Evolutionary conservation across 345 rosid species (phyloP).

Genomic region (Rhizophora mangle): DNA sequence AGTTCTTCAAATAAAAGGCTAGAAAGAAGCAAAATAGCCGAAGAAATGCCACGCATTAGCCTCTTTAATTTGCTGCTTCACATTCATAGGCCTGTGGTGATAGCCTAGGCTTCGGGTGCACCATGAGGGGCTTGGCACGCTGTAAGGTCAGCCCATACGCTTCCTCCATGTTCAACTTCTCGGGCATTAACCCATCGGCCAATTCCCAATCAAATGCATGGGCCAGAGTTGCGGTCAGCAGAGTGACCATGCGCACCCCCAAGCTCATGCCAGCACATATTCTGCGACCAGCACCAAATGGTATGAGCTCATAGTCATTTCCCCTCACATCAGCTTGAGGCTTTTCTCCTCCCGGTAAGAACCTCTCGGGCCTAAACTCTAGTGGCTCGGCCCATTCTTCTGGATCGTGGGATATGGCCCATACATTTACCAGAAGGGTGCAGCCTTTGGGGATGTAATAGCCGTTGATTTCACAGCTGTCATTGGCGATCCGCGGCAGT

Average conservation of each 20-base stretch:
- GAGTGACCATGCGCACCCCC: constrained; percentile 69
- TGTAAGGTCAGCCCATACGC: constrained; percentile 73
- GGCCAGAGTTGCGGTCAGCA: constrained; percentile 53
- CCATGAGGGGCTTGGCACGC: constrained; percentile 55
- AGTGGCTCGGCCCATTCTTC: constrained; percentile 60
- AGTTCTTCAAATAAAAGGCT: too few relatives aligned
- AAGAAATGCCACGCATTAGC: too few relatives aligned
- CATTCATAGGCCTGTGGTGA: not conserved
- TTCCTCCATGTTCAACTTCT: constrained; percentile 68
- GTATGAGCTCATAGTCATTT: constrained; percentile 67
- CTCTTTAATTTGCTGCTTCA: not conserved
- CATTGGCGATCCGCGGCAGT: constrained; percentile 60
- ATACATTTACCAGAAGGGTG: constrained; percentile 59
- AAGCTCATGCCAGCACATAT: constrained; percentile 75
- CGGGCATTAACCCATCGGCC: constrained; percentile 41
- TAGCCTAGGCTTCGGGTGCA: constrained; percentile 61
- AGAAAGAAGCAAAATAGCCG: not conserved
- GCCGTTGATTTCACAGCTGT: constrained; percentile 72
- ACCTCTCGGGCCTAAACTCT: constrained; percentile 65
- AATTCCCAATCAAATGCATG: constrained; percentile 81
- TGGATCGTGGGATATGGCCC: constrained; percentile 92
- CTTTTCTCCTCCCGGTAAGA: constrained; percentile 67
- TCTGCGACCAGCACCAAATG: constrained; percentile 85
- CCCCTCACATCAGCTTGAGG: constrained; percentile 58
- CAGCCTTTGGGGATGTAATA: constrained; percentile 66